Percentiles rank a stretch among this genome's conserved stretches.
Conservation (phyloP, 176 grass and related monocot species). For the Oryza rufipogon region DNA sequence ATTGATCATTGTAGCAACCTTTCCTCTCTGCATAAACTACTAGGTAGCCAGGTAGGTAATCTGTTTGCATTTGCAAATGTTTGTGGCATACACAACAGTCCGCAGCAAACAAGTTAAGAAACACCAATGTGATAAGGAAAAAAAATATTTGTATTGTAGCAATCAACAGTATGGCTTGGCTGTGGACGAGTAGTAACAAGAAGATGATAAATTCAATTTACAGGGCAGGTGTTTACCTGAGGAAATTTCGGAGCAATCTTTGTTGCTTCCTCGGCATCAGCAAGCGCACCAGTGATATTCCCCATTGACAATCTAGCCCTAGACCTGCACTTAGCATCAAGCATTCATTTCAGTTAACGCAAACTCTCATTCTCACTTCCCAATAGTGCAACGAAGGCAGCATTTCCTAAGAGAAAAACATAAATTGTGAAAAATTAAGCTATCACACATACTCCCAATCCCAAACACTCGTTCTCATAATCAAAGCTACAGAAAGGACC, state of each 20-base stretch:
- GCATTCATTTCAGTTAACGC: background rate
- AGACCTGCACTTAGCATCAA: slow-evolving; percentile 59
- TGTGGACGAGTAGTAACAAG: background rate
- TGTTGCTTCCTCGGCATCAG: slow-evolving; percentile 66
- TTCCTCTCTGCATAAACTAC: background rate
- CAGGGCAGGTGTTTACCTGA: slow-evolving; percentile 40
- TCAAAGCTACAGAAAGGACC: slow-evolving; percentile 38
- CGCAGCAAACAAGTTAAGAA: background rate
- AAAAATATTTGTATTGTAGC: background rate
- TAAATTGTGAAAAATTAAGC: background rate
- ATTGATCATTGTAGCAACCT: background rate
- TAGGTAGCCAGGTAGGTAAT: background rate
- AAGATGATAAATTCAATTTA: background rate
- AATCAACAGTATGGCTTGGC: background rate
- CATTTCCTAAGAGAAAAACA: background rate
- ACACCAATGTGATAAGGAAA: background rate
- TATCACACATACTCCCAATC: background rate
- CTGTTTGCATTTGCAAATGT: background rate
- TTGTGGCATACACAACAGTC: background rate
- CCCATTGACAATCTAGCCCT: slow-evolving; percentile 66
- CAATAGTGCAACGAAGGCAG: background rate
- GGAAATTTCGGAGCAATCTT: slow-evolving; percentile 60
- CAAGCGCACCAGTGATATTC: slow-evolving; percentile 52
- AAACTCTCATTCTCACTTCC: background rate
- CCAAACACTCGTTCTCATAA: background rate